phyloP scores from a whole-genome alignment of 148 eudicot species.

The Beta vulgaris region DNA sequence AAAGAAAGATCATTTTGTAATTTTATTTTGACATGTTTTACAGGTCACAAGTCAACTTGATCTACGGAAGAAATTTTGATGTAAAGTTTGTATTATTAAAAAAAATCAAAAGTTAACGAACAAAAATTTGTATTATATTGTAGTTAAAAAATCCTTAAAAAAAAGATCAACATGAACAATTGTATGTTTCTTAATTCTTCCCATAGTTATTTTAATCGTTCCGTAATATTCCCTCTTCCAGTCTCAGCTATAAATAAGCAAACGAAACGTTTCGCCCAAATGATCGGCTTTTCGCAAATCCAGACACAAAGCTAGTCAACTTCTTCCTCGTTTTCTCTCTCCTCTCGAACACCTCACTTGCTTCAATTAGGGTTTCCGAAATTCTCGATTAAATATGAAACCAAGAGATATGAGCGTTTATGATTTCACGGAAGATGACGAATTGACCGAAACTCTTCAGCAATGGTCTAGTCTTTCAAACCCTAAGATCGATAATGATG shows the following conservation, averaged over 20 bases:
- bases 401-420: slow-evolving; percentile 36
- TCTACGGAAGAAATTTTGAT: no score
- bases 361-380: slow-evolving; percentile 20
- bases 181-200: no score
- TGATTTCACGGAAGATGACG: slow-evolving; percentile 52
- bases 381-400: slow-evolving; percentile 15
- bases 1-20: no score
- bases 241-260: slow-evolving; percentile 6
- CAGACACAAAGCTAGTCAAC: slow-evolving; percentile 11
- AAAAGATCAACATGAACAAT: no score
- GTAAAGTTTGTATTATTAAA: no score
- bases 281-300: slow-evolving; percentile 2
- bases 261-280: slow-evolving; percentile 37
- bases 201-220: not conserved
- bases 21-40: no score
- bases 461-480: slow-evolving; percentile 25
- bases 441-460: slow-evolving; percentile 20
- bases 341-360: not conserved
- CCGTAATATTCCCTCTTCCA: not conserved
- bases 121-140: no score
- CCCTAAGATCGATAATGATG: slow-evolving; percentile 31
- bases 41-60: no score
- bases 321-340: not conserved
- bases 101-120: no score
- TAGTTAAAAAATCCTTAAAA: no score